Base-by-base conservation (phyloP, 345 rosid genomes). In the Heritiera littoralis region DNA sequence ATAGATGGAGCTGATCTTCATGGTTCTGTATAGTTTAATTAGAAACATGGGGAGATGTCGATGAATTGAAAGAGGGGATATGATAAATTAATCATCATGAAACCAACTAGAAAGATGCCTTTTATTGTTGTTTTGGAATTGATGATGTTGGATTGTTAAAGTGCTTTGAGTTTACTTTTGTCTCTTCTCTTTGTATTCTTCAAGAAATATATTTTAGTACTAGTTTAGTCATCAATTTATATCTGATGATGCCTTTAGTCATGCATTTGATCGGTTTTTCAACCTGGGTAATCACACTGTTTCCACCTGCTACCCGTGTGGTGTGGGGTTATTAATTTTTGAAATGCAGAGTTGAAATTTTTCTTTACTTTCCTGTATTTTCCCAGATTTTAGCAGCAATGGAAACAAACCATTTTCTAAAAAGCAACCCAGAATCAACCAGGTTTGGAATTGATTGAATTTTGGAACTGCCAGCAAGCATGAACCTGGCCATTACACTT, bases 131-230 rank as follows among this genome's bases (percentile, higher is more conserved):
- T 6, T 32, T 70, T 71, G 60, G 23, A 52, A 40, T 38, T 72
- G 76, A 72, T 72, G 32, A 54, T 72, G 17, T 35, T 72, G 64
- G 64, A 72, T 72, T 72, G 76, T 55, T 72, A 54, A 18, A n/a
- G 13, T 70, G 12, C n/a, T 46, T 69, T 6, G 40, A 46, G 54
- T 46, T 52, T 9, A 18, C 46, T 32, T 54, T 72, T 54, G 48
- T 72, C 76, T 35, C 28, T 4, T 30, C 28, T 52, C 61, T 15
- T 72, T 52, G 75, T 15, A 18, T 51, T 30, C 46, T 72, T 52
- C 75, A 52, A 52, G 61, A 49, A 23, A 48, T 6, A 23, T 55
- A 14, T 20, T 40, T 11, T 6, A 45, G 13, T 68, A 28, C 9
- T 23, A 30, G 18, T 69, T 23, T 46, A 69, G 56, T 69, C 38